Evolutionary conservation across 441 rosid species (phyloP), one percentile per base, ranked within the genome.

Genomic region (Populus tomentosa): DNA sequence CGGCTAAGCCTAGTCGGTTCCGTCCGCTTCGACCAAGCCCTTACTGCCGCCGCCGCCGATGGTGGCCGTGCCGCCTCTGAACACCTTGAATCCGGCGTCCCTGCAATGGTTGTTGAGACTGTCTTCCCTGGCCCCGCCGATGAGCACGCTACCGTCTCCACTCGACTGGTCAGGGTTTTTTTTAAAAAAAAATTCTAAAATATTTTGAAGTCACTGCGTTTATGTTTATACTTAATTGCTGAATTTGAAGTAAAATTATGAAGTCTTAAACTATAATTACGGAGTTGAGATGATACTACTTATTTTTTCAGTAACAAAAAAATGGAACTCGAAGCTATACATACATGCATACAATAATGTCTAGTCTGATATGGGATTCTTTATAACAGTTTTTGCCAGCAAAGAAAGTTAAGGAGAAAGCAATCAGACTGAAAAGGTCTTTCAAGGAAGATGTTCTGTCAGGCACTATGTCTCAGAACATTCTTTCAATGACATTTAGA

Each of bases 11-110:
- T 95, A 28, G 89, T 93, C 42, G 98, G 96, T 26, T 83, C 91
- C 67, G 97, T 92, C 74, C 79, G 80, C 65, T 90, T 87, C 85
- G 88, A 88, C 33, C 99, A 93, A 78, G 98, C 97, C 80, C 75
- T 95, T 63, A 89, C 94, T 0, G 99, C 98, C 0, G 98, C 97
- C n/a, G 95, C 99, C 0, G 93, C 98, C 7, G 99, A 95, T 73
- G 99, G 97, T 59, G 99, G 99, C 33, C 85, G 78, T 77, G 88
- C 93, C 26, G 99, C 99, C 3, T 70, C 80, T 71, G 94, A 93
- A 3, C 98, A 93, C 46, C 75, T 92, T 6, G 82, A 80, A 9
- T 82, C 94, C 8, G 96, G 91, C 64, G 71, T 79, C 0, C 84
- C 86, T 6, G 89, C 91, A 10, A 92, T 93, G 99, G 97, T 93